Base-by-base conservation (phyloP, 2,329 filamentous ascomycete species). In the Ophiostoma montium region DNA sequence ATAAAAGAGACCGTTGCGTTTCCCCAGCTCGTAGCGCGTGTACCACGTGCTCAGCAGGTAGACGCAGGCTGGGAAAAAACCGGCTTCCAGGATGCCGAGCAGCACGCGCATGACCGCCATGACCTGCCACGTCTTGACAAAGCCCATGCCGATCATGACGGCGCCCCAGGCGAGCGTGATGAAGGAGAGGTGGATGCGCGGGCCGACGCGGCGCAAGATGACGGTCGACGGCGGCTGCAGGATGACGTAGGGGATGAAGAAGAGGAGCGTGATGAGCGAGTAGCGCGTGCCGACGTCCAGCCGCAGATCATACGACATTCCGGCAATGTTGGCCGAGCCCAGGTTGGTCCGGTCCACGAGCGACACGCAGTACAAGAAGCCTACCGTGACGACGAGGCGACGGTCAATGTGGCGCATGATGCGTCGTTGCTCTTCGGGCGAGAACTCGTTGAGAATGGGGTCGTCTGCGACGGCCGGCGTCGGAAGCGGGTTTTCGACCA, bases 261-360 rank as follows among this genome's bases (percentile, higher is more conserved):
- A 87, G 58, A 86, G 70, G 33, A 86, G 68, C 3, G 82, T 82
- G 50, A 82, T 72, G 57, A 86, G 74, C n/a, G 76, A 74, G 69
- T 72, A 73, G 59, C 69, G 65, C 47, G 68, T 66, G 6, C 66
- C 68, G 1, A 66, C 60, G 5, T 38, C 41, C 2, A 78, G 61
- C 3, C 58, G 43, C 23, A 78, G 62, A 44, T 78, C 75, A 1
- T 53, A 54, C 15, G 60, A 57, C 71, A 78, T 75, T 47, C 75
- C 85, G 18, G 86, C 84, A 60, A 90, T 82, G 42, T 76, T 76
- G 36, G 84, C 84, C 19, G 76, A 70, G n/a, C 76, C 76, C 60
- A 89, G 65, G 62, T 90, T 90, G 2, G 82, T 86, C 31, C 86
- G 71, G 60, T 92, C 86, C 78, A 90, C 85, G 52, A 90, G 66